These are phyloP conservation scores for Stephanodiscus triporus DNA, from an alignment of 108 stramenopile species.

Conservation along the genomic window DNA sequence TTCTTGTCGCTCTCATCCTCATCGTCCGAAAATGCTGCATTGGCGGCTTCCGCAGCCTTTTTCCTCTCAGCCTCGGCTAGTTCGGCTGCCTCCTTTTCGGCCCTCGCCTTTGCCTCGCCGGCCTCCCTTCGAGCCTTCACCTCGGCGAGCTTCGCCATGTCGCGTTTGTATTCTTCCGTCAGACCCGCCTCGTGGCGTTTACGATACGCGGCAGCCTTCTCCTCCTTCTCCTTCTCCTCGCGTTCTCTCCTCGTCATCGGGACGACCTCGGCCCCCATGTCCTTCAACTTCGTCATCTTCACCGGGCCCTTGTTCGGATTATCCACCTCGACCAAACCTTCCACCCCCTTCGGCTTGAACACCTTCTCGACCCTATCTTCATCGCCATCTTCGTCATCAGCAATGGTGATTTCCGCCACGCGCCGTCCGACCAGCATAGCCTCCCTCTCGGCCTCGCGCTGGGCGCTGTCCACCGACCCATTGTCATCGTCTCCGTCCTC, in stretches of 20 bases:
- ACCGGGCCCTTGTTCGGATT: conserved; percentile 52
- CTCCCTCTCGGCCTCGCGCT: conserved; percentile 45
- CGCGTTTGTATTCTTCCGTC: conserved; percentile 87
- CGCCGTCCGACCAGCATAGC: conserved; percentile 53
- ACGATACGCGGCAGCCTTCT: conserved; percentile 61
- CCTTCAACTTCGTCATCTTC: conserved; percentile 49
- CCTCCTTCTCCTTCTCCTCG: conserved; percentile 57
- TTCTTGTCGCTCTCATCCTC: conserved; percentile 57
- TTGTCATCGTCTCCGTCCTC: conserved; percentile 55
- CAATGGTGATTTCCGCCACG: conserved; percentile 48
- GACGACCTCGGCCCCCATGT: conserved; percentile 26
- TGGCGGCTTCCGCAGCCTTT: conserved; percentile 43
- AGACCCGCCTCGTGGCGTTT: conserved; percentile 61
- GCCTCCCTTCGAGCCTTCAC: conserved; percentile 78
- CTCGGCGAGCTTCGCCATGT: conserved; percentile 85
- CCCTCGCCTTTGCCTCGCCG: conserved; percentile 57
- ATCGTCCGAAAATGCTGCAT: conserved; percentile 39
- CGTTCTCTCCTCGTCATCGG: conserved; percentile 58
- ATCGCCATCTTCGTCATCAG: conserved; percentile 47
- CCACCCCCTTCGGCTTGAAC: conserved; percentile 50
- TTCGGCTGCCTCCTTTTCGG: conserved; percentile 62
- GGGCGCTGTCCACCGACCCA: conserved; percentile 47
- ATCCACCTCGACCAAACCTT: conserved; percentile 53
- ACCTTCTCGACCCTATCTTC: conserved; percentile 48
- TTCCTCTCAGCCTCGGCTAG: conserved; percentile 60